phyloP scores from a whole-genome alignment of 2,329 filamentous ascomycete species.

The Monosporascus cannonballus region DNA sequence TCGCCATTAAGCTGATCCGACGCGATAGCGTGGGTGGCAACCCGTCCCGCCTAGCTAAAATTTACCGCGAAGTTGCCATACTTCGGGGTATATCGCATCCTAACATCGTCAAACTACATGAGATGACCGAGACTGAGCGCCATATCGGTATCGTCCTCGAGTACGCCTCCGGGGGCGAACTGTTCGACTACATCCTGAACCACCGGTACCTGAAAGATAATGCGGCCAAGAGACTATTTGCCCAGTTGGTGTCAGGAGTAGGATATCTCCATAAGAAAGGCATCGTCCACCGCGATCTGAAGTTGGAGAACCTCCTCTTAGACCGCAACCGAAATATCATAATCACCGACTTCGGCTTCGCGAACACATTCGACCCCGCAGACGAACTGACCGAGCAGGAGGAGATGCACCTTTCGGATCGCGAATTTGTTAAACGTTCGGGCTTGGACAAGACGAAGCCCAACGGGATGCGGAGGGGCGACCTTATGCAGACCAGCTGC shows the following conservation, averaged over 20 bases:
- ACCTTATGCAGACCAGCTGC: slow-evolving; percentile 98
- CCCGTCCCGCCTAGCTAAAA: slow-evolving; percentile 85
- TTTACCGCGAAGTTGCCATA: slow-evolving; percentile 94
- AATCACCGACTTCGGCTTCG: slow-evolving; percentile 98
- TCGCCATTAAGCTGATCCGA: slow-evolving; percentile 93
- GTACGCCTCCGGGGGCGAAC: slow-evolving; percentile 93
- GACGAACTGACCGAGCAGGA: slow-evolving; percentile 89
- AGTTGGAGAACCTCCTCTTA: slow-evolving; percentile 89
- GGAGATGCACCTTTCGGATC: slow-evolving; percentile 78
- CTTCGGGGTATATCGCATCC: slow-evolving; percentile 82
- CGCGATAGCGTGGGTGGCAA: slow-evolving; percentile 85
- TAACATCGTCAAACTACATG: slow-evolving; percentile 93
- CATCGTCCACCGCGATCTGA: slow-evolving; percentile 94
- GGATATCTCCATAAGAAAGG: slow-evolving; percentile 98
- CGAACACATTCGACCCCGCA: slow-evolving; percentile 87
- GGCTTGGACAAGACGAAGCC: slow-evolving; percentile 75
- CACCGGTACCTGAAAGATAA: slow-evolving; percentile 95
- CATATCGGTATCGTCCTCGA: slow-evolving; percentile 98
- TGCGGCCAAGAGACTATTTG: slow-evolving; percentile 83
- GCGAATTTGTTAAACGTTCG: slow-evolving; percentile 79
- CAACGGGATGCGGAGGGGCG: slow-evolving; percentile 75
- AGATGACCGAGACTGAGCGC: slow-evolving; percentile 96
- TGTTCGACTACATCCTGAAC: slow-evolving; percentile 97
- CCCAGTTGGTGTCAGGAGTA: slow-evolving; percentile 91
- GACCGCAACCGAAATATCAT: slow-evolving; percentile 98